A percentile compares a stretch with the other conserved stretches of the same genome.
Conservation (phyloP, 768 basidiomycete species). For the Boletus huronensis region DNA sequence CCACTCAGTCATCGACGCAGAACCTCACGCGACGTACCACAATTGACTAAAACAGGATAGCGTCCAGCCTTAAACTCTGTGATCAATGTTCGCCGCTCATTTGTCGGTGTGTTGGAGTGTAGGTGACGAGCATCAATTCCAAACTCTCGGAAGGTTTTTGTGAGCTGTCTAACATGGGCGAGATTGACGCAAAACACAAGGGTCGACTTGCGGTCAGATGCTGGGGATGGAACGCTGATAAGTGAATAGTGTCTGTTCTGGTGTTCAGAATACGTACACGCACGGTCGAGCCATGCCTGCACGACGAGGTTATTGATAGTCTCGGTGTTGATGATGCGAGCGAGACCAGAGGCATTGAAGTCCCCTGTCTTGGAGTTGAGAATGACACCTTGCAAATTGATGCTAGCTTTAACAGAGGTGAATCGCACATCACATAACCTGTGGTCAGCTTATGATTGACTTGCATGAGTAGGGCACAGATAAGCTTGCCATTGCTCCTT, state of each 20-base stretch:
- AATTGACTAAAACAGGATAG: constrained; percentile 88
- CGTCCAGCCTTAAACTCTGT: constrained; percentile 62
- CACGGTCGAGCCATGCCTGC: constrained; percentile 81
- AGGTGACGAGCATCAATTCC: constrained; percentile 87
- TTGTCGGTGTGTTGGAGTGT: constrained; percentile 60
- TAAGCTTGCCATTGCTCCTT: constrained; percentile 73
- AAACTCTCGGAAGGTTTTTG: constrained; percentile 62
- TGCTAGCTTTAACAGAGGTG: constrained; percentile 72
- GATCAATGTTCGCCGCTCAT: constrained; percentile 63
- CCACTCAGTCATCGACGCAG: not conserved
- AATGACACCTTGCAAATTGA: constrained; percentile 66
- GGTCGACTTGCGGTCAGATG: constrained; percentile 74
- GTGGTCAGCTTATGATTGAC: not conserved
- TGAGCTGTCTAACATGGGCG: constrained; percentile 73
- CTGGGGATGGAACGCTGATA: not conserved
- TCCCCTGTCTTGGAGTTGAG: constrained; percentile 72
- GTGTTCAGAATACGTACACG: constrained; percentile 46
- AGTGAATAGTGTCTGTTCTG: constrained; percentile 2
- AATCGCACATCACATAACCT: constrained; percentile 87
- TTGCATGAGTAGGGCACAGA: not conserved
- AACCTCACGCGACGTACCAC: constrained; percentile 49
- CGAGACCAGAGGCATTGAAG: constrained; percentile 74
- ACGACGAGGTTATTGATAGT: constrained; percentile 77
- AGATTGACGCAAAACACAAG: constrained; percentile 90
- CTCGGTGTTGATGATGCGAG: constrained; percentile 76